phyloP scores from a whole-genome alignment of 2,329 filamentous ascomycete genomes.

The Ophiognomonia clavigignenti-juglandacearum region DNA sequence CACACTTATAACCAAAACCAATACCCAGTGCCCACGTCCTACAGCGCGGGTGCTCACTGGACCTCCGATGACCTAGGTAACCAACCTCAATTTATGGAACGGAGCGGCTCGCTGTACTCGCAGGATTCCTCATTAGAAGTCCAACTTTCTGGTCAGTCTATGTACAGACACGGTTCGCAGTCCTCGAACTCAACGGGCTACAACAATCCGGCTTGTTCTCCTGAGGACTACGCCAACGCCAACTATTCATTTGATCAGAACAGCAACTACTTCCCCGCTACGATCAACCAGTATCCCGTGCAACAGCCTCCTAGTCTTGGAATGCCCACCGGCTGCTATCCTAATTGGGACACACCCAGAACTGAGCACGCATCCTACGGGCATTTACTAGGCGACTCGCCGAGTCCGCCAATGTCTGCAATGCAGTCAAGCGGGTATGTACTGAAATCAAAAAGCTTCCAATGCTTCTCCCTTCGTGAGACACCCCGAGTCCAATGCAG shows the following conservation, averaged over 20 bases:
- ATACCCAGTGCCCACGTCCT: slow-evolving; percentile 6
- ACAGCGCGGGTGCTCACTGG: neutral
- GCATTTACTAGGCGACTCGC: neutral
- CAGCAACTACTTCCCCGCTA: neutral
- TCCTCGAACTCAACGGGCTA: neutral
- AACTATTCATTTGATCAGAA: neutral
- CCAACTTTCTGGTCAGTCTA: neutral
- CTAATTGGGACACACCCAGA: neutral
- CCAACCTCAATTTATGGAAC: slow-evolving; percentile 6
- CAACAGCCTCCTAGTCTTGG: neutral
- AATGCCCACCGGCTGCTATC: neutral
- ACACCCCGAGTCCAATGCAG: neutral
- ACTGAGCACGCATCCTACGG: neutral
- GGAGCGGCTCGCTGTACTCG: slow-evolving; percentile 6
- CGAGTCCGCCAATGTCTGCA: neutral
- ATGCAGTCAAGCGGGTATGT: slow-evolving; percentile 7
- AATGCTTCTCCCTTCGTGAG: too few relatives aligned
- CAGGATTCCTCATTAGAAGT: neutral
- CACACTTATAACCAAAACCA: neutral
- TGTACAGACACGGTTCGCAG: neutral
- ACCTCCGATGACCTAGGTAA: slow-evolving; percentile 4
- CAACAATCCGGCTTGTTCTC: neutral
- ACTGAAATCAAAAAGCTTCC: accelerated
- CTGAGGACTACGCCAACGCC: neutral
- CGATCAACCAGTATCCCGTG: neutral